Conservation (phyloP, 1,139 yeast genomes). For the Maudiozyma humilis region DNA sequence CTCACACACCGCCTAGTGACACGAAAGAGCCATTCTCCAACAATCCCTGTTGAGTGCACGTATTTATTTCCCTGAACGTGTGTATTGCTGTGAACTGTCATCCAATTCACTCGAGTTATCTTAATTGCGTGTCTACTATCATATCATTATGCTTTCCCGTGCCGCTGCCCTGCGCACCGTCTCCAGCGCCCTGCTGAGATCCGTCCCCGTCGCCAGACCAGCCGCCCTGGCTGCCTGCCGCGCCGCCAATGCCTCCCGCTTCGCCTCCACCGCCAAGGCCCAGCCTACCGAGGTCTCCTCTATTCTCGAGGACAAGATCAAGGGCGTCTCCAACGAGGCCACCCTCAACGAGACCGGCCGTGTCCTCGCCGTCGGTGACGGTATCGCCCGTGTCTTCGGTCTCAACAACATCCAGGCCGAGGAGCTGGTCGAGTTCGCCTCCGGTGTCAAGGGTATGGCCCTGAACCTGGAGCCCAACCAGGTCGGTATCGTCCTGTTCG, state of each 20-base stretch:
- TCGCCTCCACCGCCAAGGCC: constrained; percentile 94
- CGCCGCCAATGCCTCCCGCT: constrained; percentile 38
- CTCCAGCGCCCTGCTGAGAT: constrained; percentile 39
- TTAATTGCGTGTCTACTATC: too few species aligned
- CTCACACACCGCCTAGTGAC: not conserved
- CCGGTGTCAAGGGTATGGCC: constrained; percentile 99
- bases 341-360: constrained; percentile 99
- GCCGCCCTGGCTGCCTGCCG: constrained; percentile 26
- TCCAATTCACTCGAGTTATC: too few species aligned
- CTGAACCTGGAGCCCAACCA: constrained; percentile 99
- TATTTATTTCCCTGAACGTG: too few species aligned
- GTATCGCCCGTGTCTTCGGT: constrained; percentile 99
- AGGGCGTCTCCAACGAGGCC: constrained; percentile 97
- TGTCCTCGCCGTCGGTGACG: constrained; percentile 99
- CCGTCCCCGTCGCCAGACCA: constrained; percentile 1
- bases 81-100: too few species aligned
- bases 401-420: constrained; percentile 99
- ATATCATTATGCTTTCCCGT: constrained; percentile 65
- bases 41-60: too few species aligned
- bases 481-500: constrained; percentile 99
- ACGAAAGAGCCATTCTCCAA: not conserved
- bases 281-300: constrained; percentile 99
- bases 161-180: constrained; percentile 68
- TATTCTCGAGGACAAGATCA: constrained; percentile 97
- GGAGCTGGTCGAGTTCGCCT: constrained; percentile 97